These are phyloP conservation scores for Colletotrichum phormii DNA, from an alignment of 2,329 filamentous ascomycete species.

Conservation along the genomic window DNA sequence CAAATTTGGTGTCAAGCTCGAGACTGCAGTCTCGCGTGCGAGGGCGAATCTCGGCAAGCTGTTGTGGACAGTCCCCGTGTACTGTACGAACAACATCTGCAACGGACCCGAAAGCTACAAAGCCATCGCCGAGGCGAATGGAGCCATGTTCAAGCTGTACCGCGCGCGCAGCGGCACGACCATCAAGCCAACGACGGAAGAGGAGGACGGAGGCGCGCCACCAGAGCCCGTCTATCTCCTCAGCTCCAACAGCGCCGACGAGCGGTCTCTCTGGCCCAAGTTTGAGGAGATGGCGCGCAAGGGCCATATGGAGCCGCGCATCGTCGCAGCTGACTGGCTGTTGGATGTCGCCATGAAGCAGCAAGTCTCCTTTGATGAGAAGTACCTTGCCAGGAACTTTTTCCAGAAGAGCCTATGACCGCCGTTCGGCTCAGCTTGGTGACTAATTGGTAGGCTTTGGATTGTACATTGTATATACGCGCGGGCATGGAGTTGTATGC, in stretches of 20 bases:
- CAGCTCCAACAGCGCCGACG: slow-evolving; percentile 73
- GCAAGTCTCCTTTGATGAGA: slow-evolving; percentile 74
- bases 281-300: slow-evolving; percentile 84
- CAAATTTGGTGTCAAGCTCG: slow-evolving; percentile 76
- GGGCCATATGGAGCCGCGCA: slow-evolving; percentile 81
- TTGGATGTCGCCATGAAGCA: slow-evolving; percentile 91
- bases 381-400: slow-evolving; percentile 66
- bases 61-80: slow-evolving; percentile 81
- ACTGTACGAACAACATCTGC: slow-evolving; percentile 83
- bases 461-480: slow-evolving; percentile 5
- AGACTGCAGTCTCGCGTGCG: slow-evolving; percentile 76
- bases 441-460: not conserved
- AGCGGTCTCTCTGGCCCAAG: slow-evolving; percentile 80
- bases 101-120: slow-evolving; percentile 89
- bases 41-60: slow-evolving; percentile 81
- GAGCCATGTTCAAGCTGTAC: slow-evolving; percentile 84
- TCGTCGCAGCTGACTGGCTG: slow-evolving; percentile 91
- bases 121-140: slow-evolving; percentile 88
- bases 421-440: not conserved
- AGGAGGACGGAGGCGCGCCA: slow-evolving; percentile 70
- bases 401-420: slow-evolving; percentile 41
- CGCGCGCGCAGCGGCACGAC: slow-evolving; percentile 77
- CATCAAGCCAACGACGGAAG: slow-evolving; percentile 70
- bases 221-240: slow-evolving; percentile 86
- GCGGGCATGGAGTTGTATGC: slow-evolving; percentile 17